Conservation (phyloP, 805 yeast species). For the Ogataea saltuana region DNA sequence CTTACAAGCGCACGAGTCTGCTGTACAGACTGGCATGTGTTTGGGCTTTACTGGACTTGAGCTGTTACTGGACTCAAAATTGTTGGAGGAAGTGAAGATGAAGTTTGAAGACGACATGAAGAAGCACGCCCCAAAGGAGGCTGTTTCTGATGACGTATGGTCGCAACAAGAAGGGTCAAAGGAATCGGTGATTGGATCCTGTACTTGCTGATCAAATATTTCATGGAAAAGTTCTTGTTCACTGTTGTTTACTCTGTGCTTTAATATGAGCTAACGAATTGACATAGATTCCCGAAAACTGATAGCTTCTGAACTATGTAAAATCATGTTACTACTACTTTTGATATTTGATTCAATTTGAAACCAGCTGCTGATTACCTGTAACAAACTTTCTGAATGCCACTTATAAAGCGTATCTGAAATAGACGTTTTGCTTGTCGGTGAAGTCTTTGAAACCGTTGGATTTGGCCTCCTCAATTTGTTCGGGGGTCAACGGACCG, state of each 20-base stretch:
- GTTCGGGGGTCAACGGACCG: slow-evolving; percentile 25
- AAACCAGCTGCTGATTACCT: not conserved
- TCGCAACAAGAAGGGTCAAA: not conserved
- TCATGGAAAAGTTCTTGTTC: too few relatives aligned
- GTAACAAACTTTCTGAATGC: not conserved
- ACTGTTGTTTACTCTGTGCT: too few relatives aligned
- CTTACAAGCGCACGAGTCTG: slow-evolving; percentile 18
- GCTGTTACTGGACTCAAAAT: slow-evolving; percentile 18
- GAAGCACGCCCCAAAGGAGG: slow-evolving; percentile 12
- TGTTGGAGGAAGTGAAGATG: slow-evolving; percentile 14
- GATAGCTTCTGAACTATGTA: not conserved
- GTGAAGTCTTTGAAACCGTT: slow-evolving; percentile 59
- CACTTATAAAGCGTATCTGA: slow-evolving; percentile 43
- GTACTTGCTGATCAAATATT: not conserved
- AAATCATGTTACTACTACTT: too few relatives aligned
- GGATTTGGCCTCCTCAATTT: slow-evolving; percentile 30
- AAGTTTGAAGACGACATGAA: slow-evolving; percentile 20
- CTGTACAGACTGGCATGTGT: slow-evolving; percentile 23
- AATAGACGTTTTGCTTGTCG: slow-evolving; percentile 55
- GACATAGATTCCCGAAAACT: too few relatives aligned
- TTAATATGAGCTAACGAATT: too few relatives aligned
- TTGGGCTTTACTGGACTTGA: slow-evolving; percentile 24
- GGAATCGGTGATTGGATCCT: not conserved
- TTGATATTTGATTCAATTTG: too few relatives aligned
- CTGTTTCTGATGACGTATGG: not conserved